Base-by-base conservation (phyloP, 2,329 filamentous ascomycete species). In the Neurospora sp. region DNA sequence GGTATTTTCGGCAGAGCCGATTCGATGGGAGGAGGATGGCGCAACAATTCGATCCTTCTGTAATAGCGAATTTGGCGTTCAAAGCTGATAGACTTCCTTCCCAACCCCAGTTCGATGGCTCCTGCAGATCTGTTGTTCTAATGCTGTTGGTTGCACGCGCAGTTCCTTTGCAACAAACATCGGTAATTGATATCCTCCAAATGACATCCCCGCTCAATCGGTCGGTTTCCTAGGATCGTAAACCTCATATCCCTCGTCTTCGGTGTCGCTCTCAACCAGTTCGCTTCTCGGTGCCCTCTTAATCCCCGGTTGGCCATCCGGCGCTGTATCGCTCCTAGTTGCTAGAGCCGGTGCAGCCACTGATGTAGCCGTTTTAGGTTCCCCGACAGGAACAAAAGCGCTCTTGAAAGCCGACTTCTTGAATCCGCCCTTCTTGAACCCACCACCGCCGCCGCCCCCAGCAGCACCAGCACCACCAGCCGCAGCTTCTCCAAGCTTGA, bases 321-420 rank as follows among this genome's bases (percentile, higher is more conserved):
- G 72, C 66, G 70, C 72, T 17, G 52, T 33, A 33, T 62, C 23
- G 11, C 2, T 8, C 12, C 8, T 62, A 15, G 72, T 73, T 4
- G 79, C 81, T 37, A 79, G 81, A n/a, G 81, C 81, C 37, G 80
- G 80, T 6, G 78, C 80, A 19, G 81, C 78, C 0, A 80, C 79
- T 28, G 83, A 82, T 38, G 81, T 81, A 70, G 80, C 80, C 12
- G 76, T 76, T 23, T 52, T 23, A 28, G 6, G 6, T 4, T 76
- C 79, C 36, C 83, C 84, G 1, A 84, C 84, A 1, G 87, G 81
- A 4, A 86, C 85, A 81, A 93, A 92, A 1, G 91, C 91, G 75
- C 89, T 91, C 80, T 92, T 94, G 79, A 94, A 94, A 0, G 92
- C 92, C 1, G 90, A 89, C 77, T 95, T 96, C 81, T 94, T 93